Conservation (phyloP, 106 monocot genomes). For the Xerophyta viscosa region DNA sequence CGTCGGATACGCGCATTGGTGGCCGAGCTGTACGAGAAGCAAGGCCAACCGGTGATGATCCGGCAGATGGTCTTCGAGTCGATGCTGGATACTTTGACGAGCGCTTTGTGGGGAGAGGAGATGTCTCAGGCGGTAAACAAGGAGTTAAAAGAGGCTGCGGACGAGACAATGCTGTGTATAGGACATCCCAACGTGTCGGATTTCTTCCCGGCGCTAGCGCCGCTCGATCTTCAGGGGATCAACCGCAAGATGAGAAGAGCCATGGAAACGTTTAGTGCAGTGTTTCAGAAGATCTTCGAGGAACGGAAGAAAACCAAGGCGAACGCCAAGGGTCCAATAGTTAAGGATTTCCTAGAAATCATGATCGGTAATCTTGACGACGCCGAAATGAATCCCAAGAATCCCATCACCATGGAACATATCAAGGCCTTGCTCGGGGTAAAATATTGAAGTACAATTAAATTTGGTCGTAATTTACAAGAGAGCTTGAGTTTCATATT, state of each 20-base stretch:
- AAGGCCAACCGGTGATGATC: neutral
- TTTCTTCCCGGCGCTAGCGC: slow-evolving; percentile 35
- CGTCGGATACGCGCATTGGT: slow-evolving; percentile 2
- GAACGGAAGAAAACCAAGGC: slow-evolving; percentile 5
- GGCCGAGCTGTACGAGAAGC: neutral
- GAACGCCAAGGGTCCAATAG: neutral
- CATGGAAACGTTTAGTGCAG: slow-evolving; percentile 14
- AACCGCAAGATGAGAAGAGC: slow-evolving; percentile 11
- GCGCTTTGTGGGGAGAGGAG: slow-evolving; percentile 19
- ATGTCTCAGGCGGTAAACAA: neutral
- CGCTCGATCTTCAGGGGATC: slow-evolving; percentile 64
- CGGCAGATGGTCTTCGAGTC: neutral
- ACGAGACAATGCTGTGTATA: slow-evolving; percentile 19
- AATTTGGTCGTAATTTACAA: too few species aligned
- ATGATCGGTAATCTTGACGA: slow-evolving; percentile 27
- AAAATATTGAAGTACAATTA: neutral
- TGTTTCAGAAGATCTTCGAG: slow-evolving; percentile 38
- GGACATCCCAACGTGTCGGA: slow-evolving; percentile 64
- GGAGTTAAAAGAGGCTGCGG: slow-evolving; percentile 27
- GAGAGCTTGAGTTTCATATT: too few species aligned
- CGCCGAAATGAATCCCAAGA: slow-evolving; percentile 15
- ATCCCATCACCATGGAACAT: slow-evolving; percentile 34
- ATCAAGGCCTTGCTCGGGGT: slow-evolving; percentile 69
- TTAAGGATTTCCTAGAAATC: slow-evolving; percentile 46
- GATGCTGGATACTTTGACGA: slow-evolving; percentile 2